A percentile compares a stretch with the other conserved stretches of the same genome.
Evolutionary conservation across 2,329 filamentous ascomycete species (phyloP).

Genomic region (Colletotrichum spinosum): DNA sequence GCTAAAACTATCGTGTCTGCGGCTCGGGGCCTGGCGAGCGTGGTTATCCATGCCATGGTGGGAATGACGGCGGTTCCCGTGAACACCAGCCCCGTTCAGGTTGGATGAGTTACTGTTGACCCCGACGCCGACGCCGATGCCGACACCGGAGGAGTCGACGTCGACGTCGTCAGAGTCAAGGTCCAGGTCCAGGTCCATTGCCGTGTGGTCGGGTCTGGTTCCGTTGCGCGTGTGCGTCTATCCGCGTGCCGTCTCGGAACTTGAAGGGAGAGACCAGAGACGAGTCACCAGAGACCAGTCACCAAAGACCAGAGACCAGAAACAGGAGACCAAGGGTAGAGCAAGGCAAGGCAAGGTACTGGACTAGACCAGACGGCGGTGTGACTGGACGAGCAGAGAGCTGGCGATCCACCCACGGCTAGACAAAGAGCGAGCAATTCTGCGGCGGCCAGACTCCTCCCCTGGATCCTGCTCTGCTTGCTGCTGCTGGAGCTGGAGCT

Average conservation of each 20-base stretch:
- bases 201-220: not conserved
- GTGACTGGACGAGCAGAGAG: too few species aligned
- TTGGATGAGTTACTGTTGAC: conserved; percentile 6
- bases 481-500: conserved; percentile 11
- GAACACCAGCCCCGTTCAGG: not conserved
- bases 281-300: conserved; percentile 2
- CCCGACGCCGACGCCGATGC: conserved; percentile 23
- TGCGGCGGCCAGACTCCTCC: conserved; percentile 23
- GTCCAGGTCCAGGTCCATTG: conserved; percentile 32
- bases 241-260: too few species aligned
- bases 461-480: conserved; percentile 1
- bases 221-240: too few species aligned
- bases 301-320: not conserved
- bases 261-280: too few species aligned
- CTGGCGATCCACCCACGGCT: too few species aligned
- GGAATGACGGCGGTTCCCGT: conserved; percentile 26
- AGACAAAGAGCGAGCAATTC: conserved; percentile 8
- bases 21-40: not conserved
- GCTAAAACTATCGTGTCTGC: conserved; percentile 12
- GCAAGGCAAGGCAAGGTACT: too few species aligned
- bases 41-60: conserved; percentile 25
- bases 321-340: not conserved
- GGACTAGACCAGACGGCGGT: too few species aligned
- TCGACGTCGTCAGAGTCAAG: conserved; percentile 29
- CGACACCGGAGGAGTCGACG: conserved; percentile 31